Conservation (phyloP, 2,329 filamentous ascomycete genomes). For the Aspergillus cejpii region DNA sequence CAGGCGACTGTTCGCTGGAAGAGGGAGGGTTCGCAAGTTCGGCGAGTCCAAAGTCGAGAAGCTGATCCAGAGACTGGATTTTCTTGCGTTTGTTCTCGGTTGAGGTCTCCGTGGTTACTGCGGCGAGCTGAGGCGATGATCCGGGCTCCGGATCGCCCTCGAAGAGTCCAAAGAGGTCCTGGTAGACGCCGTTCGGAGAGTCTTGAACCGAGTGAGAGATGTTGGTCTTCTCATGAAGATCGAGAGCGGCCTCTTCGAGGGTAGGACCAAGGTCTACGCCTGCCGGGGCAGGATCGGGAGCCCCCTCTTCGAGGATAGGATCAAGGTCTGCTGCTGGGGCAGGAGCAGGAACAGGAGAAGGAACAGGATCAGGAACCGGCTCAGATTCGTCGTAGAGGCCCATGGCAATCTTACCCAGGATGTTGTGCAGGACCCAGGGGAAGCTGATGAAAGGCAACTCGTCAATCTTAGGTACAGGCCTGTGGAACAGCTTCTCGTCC, state of each 20-base stretch:
- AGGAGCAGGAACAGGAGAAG: not conserved
- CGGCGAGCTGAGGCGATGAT: not conserved
- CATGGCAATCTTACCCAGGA: constrained; percentile 63
- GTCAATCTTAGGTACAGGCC: constrained; percentile 11
- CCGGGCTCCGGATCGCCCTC: not conserved
- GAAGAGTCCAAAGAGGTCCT: constrained; percentile 17
- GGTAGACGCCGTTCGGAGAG: not conserved
- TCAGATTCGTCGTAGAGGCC: constrained; percentile 26
- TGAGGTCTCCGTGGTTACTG: not conserved
- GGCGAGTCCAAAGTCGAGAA: constrained; percentile 18
- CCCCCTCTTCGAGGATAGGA: not conserved
- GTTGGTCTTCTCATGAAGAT: not conserved
- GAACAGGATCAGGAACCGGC: not conserved
- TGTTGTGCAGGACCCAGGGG: constrained; percentile 77
- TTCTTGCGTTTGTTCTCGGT: constrained; percentile 5
- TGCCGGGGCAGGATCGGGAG: not conserved
- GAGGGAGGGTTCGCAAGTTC: not conserved
- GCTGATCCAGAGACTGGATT: constrained; percentile 14
- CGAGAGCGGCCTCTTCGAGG: not conserved
- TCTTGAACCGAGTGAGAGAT: not conserved
- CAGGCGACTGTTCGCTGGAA: not conserved
- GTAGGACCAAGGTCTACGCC: not conserved
- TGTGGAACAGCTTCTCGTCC: constrained; percentile 10
- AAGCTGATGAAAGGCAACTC: constrained; percentile 82
- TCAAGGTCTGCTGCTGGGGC: not conserved